phyloP scores from a whole-genome alignment of 805 yeast genomes.

The Candida sithepensis region DNA sequence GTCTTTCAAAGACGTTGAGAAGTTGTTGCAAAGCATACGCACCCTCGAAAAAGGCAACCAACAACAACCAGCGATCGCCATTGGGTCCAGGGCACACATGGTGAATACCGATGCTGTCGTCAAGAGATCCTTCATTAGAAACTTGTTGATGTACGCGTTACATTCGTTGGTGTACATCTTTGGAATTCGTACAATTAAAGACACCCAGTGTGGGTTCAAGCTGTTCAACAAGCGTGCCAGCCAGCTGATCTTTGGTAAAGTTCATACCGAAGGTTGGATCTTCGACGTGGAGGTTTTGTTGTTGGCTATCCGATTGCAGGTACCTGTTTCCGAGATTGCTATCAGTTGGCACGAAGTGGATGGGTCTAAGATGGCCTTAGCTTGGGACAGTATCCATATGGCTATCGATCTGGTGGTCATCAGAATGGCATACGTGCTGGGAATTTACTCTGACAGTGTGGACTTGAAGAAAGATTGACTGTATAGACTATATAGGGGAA shows the following conservation, averaged over 20 bases:
- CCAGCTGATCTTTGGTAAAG: constrained; percentile 66
- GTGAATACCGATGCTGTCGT: constrained; percentile 95
- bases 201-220: constrained; percentile 98
- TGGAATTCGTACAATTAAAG: constrained; percentile 83
- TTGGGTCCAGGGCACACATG: constrained; percentile 97
- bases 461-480: background rate
- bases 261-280: constrained; percentile 98
- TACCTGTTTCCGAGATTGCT: constrained; percentile 72
- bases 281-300: constrained; percentile 92
- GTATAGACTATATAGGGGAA: too few species aligned
- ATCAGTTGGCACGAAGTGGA: constrained; percentile 97
- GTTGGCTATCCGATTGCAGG: constrained; percentile 66
- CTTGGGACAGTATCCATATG: constrained; percentile 87
- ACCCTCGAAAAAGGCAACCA: constrained; percentile 18
- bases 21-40: constrained; percentile 44
- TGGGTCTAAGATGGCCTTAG: constrained; percentile 91
- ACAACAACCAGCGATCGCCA: constrained; percentile 55
- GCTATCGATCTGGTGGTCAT: constrained; percentile 91
- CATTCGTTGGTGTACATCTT: constrained; percentile 83
- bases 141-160: constrained; percentile 88
- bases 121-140: constrained; percentile 83
- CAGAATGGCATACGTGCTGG: constrained; percentile 80
- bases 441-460: constrained; percentile 52
- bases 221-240: constrained; percentile 75
- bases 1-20: constrained; percentile 62